Evolutionary conservation across 306 rosid genomes (phyloP).

Genomic region (Astragalus membranaceus): DNA sequence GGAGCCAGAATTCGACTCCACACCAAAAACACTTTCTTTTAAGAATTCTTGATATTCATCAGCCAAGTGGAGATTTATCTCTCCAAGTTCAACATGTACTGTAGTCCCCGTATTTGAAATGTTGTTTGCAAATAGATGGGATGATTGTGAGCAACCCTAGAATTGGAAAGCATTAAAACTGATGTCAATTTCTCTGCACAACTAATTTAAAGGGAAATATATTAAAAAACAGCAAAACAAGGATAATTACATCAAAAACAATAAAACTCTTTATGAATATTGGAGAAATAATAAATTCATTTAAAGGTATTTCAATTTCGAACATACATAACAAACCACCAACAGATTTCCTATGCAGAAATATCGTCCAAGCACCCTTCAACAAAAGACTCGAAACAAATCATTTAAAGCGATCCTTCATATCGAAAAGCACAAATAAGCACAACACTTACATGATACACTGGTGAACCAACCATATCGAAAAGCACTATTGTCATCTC

Average conservation of each 20-base stretch:
- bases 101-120: slow-evolving; percentile 72
- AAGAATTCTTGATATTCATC: slow-evolving; percentile 90
- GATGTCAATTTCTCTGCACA: slow-evolving; percentile 5
- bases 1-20: slow-evolving; percentile 91
- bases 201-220: neutral
- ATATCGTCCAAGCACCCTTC: neutral
- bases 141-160: slow-evolving; percentile 91
- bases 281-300: slow-evolving; percentile 2
- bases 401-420: neutral
- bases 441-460: slow-evolving; percentile 76
- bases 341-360: neutral
- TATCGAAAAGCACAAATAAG: neutral
- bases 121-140: slow-evolving; percentile 86
- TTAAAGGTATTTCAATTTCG: neutral
- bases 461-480: slow-evolving; percentile 58
- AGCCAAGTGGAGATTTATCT: slow-evolving; percentile 82
- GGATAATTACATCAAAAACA: slow-evolving; percentile 1
- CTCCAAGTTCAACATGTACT: slow-evolving; percentile 87
- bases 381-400: slow-evolving; percentile 8
- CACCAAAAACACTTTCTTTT: slow-evolving; percentile 77
- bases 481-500: slow-evolving; percentile 87
- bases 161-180: slow-evolving; percentile 31
- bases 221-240: neutral
- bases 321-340: slow-evolving; percentile 7
- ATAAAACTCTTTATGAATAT: slow-evolving; percentile 1